Evolutionary conservation across 345 rosid genomes (phyloP).

Genomic region (Salix exigua): DNA sequence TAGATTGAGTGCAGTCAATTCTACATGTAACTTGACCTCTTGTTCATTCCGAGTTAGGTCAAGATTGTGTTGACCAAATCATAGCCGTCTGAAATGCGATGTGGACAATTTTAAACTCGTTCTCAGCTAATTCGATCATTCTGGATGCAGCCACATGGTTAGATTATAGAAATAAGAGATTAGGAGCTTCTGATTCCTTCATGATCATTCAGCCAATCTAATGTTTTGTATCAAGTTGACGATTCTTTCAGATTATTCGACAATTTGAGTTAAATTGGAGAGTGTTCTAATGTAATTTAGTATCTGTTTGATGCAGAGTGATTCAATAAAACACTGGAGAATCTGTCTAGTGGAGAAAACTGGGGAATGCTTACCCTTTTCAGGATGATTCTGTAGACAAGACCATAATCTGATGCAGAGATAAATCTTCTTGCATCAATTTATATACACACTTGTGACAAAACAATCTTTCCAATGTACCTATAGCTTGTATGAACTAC

Average conservation of each 20-base stretch:
- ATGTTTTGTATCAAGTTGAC: not conserved
- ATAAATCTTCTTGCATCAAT: no score
- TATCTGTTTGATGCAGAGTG: slow-evolving; percentile 14
- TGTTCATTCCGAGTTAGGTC: no score
- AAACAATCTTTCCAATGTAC: not conserved
- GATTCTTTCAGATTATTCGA: not conserved
- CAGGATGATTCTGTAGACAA: no score
- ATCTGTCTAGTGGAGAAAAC: slow-evolving; percentile 42
- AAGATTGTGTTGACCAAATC: no score
- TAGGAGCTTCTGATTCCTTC: not conserved
- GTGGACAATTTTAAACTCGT: no score
- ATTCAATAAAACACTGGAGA: slow-evolving; percentile 29
- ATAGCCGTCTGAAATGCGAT: no score
- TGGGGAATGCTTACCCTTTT: slow-evolving; percentile 26
- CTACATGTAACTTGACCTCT: no score
- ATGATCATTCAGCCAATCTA: not conserved
- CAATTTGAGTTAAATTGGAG: not conserved
- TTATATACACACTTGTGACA: not conserved
- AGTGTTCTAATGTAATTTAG: not conserved
- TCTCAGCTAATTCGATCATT: no score
- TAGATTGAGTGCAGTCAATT: no score
- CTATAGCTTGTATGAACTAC: not conserved
- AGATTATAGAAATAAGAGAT: no score
- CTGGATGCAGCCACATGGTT: no score
- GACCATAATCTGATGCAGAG: no score